Conservation (phyloP, 768 basidiomycete species). For the Pleurotus salmoneostramineus region DNA sequence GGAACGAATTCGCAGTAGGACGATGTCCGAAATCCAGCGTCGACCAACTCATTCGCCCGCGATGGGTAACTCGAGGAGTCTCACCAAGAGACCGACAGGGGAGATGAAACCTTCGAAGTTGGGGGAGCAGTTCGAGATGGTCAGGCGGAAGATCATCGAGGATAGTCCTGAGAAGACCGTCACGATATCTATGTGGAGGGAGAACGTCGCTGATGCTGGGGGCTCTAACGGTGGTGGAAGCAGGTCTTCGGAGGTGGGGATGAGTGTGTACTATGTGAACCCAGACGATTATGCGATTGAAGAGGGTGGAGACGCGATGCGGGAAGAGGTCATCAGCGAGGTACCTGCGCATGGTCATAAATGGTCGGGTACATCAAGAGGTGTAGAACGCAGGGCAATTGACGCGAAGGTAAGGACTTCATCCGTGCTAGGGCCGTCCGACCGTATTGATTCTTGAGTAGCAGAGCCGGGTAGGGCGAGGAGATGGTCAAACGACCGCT, state of each 20-base stretch:
- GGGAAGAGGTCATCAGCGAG: constrained; percentile 18
- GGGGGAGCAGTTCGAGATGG: constrained; percentile 30
- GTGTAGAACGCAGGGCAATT: not conserved
- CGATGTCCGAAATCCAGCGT: constrained; percentile 3
- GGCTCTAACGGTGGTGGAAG: constrained; percentile 8
- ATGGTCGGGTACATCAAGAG: not conserved
- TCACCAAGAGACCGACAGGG: not conserved
- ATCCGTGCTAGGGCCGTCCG: not conserved
- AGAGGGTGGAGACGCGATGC: constrained; percentile 9
- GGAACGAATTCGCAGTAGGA: not conserved
- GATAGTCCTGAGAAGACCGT: constrained; percentile 48
- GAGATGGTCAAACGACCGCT: not conserved
- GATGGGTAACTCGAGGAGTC: not conserved
- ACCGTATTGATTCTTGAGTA: not conserved
- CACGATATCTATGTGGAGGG: constrained; percentile 54
- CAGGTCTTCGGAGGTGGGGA: constrained; percentile 23
- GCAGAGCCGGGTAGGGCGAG: not conserved
- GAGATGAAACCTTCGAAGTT: not conserved
- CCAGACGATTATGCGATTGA: constrained; percentile 24
- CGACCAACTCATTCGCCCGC: not conserved
- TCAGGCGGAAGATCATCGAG: constrained; percentile 37
- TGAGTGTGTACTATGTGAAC: constrained; percentile 44
- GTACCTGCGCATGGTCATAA: not conserved
- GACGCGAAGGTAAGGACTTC: not conserved
- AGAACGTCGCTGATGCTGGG: constrained; percentile 42